A percentile compares a stretch with the other conserved stretches of the same genome.
phyloP scores from a whole-genome alignment of 495 filamentous ascomycete genomes.

The Penicillium silybi region DNA sequence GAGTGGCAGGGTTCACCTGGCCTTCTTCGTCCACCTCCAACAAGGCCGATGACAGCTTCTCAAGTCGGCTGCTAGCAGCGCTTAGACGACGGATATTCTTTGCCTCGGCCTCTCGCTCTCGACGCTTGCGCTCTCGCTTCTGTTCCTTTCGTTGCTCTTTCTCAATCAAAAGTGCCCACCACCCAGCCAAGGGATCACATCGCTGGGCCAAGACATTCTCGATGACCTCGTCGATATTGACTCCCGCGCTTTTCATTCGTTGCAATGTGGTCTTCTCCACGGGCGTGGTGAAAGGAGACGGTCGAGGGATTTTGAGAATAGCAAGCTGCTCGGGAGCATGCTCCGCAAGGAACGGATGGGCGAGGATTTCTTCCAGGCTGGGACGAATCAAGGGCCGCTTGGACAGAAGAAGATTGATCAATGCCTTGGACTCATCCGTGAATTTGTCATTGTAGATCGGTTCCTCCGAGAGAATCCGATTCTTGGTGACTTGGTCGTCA shows the following conservation, averaged over 20 bases:
- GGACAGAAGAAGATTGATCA: slow-evolving; percentile 74
- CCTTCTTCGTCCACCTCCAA: slow-evolving; percentile 73
- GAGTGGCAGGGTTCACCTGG: slow-evolving; percentile 27
- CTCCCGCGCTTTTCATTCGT: slow-evolving; percentile 90
- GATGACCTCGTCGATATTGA: slow-evolving; percentile 91
- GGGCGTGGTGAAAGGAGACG: slow-evolving; percentile 79
- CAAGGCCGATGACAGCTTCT: slow-evolving; percentile 69
- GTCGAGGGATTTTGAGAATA: slow-evolving; percentile 80
- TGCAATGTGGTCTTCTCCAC: slow-evolving; percentile 89
- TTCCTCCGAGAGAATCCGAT: slow-evolving; percentile 77
- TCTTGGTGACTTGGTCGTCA: slow-evolving; percentile 78
- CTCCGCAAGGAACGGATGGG: slow-evolving; percentile 85
- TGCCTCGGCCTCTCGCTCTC: slow-evolving; percentile 75
- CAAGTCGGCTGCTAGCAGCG: slow-evolving; percentile 78
- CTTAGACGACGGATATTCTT: slow-evolving; percentile 78
- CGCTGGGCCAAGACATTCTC: slow-evolving; percentile 87
- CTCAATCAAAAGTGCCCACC: slow-evolving; percentile 94
- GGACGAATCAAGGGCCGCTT: slow-evolving; percentile 86
- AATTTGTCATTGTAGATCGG: slow-evolving; percentile 80
- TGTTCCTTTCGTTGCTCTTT: slow-evolving; percentile 91
- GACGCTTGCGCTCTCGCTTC: slow-evolving; percentile 78
- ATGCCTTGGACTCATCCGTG: slow-evolving; percentile 66
- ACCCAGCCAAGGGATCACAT: slow-evolving; percentile 87
- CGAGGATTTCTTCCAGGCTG: slow-evolving; percentile 78
- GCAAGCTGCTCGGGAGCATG: slow-evolving; percentile 85